Base-by-base conservation (phyloP, 345 rosid genomes). In the Pugionium cornutum region DNA sequence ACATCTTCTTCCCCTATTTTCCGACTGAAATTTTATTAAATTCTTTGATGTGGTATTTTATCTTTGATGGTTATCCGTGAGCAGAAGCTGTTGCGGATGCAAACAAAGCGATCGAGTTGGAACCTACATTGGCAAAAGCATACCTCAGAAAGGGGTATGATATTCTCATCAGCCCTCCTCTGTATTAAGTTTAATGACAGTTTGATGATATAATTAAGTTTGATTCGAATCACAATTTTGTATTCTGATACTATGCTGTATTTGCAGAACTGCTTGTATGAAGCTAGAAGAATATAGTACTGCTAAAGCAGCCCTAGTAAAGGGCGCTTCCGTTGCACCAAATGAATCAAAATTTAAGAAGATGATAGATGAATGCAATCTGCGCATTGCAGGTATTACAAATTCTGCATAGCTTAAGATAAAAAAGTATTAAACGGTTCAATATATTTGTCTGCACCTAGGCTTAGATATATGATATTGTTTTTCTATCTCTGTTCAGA, bases 51-150 rank as follows among this genome's bases (percentile, higher is more conserved):
- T 55, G 53, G 45, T 18, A 1, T 29, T 42, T 43, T 41, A 45
- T 53, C 3, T 33, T 60, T 53, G 26, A 28, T 51, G 33, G 6
- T 49, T 57, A 6, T 45, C n/a, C 3, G 47, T 69, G 70, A 75
- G 73, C 83, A 89, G 96, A 87, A 77, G 96, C 94, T 33, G 81
- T 87, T 74, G 82, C 73, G 26, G 96, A 87, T 82, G 87, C 94
- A 0, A 80, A 75, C 67, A 79, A 73, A 69, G 94, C 96, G n/a
- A 85, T 89, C 33, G 79, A 73, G 75, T 76, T 89, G 83, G 83
- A 85, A 45, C 84, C 85, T 41, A 74, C 76, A 0, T 34, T 77
- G 82, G 76, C 81, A 2, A 89, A 81, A 79, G 89, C 94, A 1
- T 85, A 85, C 47, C 71, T 84, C 62, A 86, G 91, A 9, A 89